These are phyloP conservation scores for Xylaria sp. DNA, from an alignment of 2,329 filamentous ascomycete genomes.

Conservation along the genomic window DNA sequence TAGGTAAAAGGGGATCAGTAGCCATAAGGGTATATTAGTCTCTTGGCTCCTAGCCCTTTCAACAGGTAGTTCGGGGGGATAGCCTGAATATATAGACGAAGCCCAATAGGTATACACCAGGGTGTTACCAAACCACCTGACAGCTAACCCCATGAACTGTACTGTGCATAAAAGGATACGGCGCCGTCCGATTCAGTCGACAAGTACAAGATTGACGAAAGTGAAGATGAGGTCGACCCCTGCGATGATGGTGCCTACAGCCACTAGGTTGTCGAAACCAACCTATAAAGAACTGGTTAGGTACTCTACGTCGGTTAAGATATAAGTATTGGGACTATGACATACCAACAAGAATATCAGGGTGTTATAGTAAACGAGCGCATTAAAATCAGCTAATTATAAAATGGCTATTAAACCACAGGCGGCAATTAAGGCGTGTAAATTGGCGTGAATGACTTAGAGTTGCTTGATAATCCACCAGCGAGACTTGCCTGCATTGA, in stretches of 20 bases:
- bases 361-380: conserved; percentile 41
- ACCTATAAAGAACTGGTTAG: conserved; percentile 43
- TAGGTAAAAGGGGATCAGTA: too few relatives aligned
- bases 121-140: too few relatives aligned
- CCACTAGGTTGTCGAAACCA: conserved; percentile 58
- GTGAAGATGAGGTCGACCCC: conserved; percentile 60
- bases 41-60: too few relatives aligned
- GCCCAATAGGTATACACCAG: too few relatives aligned
- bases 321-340: background rate
- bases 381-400: conserved; percentile 50
- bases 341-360: conserved; percentile 44
- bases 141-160: conserved; percentile 55
- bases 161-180: conserved; percentile 54
- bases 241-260: conserved; percentile 55
- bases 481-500: conserved; percentile 47
- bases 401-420: conserved; percentile 60
- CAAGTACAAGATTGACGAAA: conserved; percentile 55
- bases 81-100: too few relatives aligned
- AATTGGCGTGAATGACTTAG: conserved; percentile 53
- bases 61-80: too few relatives aligned
- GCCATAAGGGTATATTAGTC: too few relatives aligned
- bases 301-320: background rate
- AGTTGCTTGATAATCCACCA: conserved; percentile 57
- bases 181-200: conserved; percentile 57
- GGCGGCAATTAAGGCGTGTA: conserved; percentile 56